Percentiles rank a stretch among this genome's conserved stretches.
Conservation (phyloP, 225 moss, liverwort and hornwort species). For the Sphagnum contortum region DNA sequence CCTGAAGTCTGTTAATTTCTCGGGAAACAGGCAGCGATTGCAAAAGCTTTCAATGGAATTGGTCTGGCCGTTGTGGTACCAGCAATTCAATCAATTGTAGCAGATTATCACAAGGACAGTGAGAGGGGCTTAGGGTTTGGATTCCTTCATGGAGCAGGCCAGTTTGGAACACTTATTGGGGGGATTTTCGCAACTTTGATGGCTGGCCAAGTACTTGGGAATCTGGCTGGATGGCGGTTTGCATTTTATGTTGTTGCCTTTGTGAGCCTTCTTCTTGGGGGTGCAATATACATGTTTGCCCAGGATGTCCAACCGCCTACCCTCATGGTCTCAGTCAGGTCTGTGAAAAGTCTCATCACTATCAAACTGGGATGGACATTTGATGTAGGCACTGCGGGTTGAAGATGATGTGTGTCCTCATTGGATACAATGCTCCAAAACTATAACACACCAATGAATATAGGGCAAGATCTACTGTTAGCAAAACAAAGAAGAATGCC, state of each 20-base stretch:
- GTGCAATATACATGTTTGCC: conserved; percentile 29
- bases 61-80: conserved; percentile 62
- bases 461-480: no score
- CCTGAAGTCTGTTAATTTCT: no score
- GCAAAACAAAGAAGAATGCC: no score
- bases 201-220: conserved; percentile 30
- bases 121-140: conserved; percentile 55
- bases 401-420: no score
- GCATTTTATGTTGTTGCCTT: conserved; percentile 49
- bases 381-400: no score
- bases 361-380: no score
- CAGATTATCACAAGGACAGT: conserved; percentile 37
- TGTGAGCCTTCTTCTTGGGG: conserved; percentile 40
- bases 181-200: conserved; percentile 59
- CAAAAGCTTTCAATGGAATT: conserved; percentile 50
- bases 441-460: no score
- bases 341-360: conserved; percentile 10
- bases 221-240: conserved; percentile 60
- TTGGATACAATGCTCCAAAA: no score
- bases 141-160: conserved; percentile 55
- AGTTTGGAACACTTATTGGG: conserved; percentile 51
- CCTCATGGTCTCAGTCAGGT: conserved; percentile 16
- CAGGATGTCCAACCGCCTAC: conserved; percentile 28
- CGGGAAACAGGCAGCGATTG: conserved; percentile 32
- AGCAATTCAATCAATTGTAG: conserved; percentile 61